Conservation (phyloP, 257 asterid species). For the Solanum verrucosum region DNA sequence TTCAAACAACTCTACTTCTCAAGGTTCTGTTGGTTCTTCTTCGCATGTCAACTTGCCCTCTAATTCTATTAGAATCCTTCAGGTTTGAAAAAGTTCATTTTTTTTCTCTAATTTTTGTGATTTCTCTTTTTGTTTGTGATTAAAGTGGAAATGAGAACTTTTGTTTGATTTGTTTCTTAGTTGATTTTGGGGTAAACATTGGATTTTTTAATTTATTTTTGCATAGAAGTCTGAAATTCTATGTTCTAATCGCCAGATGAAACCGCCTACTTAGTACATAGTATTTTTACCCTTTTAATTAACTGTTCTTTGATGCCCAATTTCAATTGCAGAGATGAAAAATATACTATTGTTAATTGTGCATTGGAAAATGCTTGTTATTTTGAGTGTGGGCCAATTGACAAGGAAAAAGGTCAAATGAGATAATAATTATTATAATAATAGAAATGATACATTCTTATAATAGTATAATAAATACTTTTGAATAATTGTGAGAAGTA, state of each 20-base stretch:
- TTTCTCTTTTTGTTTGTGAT: not conserved
- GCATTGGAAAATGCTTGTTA: not conserved
- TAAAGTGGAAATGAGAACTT: not conserved
- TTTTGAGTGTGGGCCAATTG: not conserved
- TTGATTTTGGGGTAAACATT: not conserved
- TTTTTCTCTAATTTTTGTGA: not conserved
- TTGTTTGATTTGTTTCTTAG: not conserved
- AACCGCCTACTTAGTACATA: too few relatives aligned
- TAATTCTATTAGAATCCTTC: not conserved
- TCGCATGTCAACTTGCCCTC: not conserved
- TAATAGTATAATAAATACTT: not conserved
- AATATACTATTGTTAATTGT: not conserved
- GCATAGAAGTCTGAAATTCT: not conserved
- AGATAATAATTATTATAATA: not conserved
- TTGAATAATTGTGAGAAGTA: not conserved
- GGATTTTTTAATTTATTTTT: too few relatives aligned
- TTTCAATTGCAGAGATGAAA: not conserved
- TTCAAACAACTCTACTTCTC: conserved; percentile 17
- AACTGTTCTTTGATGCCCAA: not conserved
- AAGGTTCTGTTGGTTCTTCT: not conserved
- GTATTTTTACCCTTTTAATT: too few relatives aligned
- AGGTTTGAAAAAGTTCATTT: not conserved
- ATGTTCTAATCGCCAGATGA: too few relatives aligned
- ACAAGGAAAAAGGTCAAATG: not conserved
- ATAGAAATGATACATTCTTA: not conserved